Conservation (phyloP, 352 stramenopile genomes). For the Aphanomyces cochlioides region DNA sequence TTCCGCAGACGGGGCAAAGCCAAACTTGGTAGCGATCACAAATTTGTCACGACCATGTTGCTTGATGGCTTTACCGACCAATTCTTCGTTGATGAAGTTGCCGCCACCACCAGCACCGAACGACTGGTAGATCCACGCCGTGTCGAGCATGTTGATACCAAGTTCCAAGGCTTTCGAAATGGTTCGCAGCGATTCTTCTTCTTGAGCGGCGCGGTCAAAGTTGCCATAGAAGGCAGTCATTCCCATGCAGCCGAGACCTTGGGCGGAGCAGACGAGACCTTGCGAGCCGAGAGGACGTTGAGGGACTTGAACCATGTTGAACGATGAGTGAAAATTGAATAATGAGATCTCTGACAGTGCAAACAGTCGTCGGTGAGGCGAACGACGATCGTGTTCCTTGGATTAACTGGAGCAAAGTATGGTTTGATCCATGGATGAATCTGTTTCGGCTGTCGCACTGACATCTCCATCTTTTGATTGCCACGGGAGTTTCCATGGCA, state of each 20-base stretch:
- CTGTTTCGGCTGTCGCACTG: no score
- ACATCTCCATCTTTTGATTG: no score
- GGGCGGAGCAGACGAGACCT: slow-evolving; percentile 13
- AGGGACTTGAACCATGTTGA: slow-evolving; percentile 3
- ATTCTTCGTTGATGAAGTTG: slow-evolving; percentile 54
- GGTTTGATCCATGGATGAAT: no score
- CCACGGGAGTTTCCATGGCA: no score
- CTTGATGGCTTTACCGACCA: slow-evolving; percentile 53
- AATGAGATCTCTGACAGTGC: no score
- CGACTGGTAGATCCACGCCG: slow-evolving; percentile 48
- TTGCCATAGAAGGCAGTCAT: slow-evolving; percentile 29
- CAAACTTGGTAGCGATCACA: slow-evolving; percentile 72
- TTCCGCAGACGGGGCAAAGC: slow-evolving; percentile 38
- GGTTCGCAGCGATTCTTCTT: slow-evolving; percentile 9
- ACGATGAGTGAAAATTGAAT: neutral
- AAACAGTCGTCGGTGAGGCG: no score
- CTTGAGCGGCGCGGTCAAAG: slow-evolving; percentile 23
- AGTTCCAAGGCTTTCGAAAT: slow-evolving; percentile 34
- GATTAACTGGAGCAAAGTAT: no score
- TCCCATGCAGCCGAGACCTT: slow-evolving; percentile 24
- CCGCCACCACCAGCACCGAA: slow-evolving; percentile 41
- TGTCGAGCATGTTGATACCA: slow-evolving; percentile 71
- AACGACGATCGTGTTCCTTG: no score
- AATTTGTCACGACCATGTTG: slow-evolving; percentile 55
- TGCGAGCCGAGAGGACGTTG: slow-evolving; percentile 15